phyloP scores from a whole-genome alignment of 78 protist species.

The Emiliania huxleyi region DNA sequence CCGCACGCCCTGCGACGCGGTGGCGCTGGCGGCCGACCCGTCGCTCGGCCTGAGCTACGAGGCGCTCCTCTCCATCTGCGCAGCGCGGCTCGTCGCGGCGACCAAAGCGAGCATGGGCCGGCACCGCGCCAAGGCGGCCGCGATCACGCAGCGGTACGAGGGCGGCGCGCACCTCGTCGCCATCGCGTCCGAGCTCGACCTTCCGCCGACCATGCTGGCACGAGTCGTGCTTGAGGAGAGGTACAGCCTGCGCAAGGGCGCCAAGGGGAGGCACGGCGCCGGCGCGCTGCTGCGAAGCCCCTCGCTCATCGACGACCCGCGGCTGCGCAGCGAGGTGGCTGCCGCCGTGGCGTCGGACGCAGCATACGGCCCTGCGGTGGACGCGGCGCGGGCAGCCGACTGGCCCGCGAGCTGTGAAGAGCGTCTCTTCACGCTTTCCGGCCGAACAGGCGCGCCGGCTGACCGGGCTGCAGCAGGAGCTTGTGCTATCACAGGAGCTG shows the following conservation, averaged over 20 bases:
- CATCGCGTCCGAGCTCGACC: neutral
- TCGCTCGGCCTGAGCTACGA: neutral
- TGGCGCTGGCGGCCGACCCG: neutral
- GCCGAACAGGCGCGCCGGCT: neutral
- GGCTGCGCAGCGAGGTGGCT: neutral
- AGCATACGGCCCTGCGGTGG: neutral
- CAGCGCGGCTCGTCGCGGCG: neutral
- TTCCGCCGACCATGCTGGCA: neutral
- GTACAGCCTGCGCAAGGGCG: neutral
- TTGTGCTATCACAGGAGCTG: neutral
- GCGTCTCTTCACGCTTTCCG: too few species aligned
- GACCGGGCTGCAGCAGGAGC: neutral
- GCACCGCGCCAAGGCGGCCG: neutral
- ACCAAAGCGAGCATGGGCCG: neutral
- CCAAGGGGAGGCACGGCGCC: neutral
- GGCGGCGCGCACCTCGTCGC: neutral
- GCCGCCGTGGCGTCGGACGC: neutral
- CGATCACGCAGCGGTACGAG: neutral
- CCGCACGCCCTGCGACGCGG: neutral
- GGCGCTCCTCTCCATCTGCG: neutral
- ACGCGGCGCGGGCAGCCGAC: too few species aligned
- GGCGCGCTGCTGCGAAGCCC: neutral
- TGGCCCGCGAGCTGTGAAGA: too few species aligned
- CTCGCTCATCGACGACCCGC: neutral
- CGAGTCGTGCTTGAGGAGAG: neutral